phyloP scores from a whole-genome alignment of 2,329 filamentous ascomycete genomes.

The Curvularia sp. region DNA sequence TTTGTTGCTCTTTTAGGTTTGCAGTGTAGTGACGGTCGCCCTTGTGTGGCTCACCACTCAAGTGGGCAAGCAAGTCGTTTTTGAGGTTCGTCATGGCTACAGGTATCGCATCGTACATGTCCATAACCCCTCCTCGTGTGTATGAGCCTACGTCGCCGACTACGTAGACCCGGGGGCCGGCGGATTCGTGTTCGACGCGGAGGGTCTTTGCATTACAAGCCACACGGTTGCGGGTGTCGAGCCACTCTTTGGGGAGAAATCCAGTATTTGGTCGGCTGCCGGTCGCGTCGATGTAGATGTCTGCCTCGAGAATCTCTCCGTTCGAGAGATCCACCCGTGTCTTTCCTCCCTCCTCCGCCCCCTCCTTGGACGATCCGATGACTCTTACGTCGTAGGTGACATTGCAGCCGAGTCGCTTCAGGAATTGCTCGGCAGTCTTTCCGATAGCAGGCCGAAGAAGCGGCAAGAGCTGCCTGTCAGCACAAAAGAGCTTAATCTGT shows the following conservation, averaged over 20 bases:
- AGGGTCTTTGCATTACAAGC: conserved; percentile 57
- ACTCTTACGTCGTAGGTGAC: conserved; percentile 53
- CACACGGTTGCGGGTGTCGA: conserved; percentile 60
- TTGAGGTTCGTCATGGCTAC: conserved; percentile 57
- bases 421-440: conserved; percentile 56
- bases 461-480: conserved; percentile 55
- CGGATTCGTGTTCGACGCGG: conserved; percentile 54
- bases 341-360: conserved; percentile 51
- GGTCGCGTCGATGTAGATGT: conserved; percentile 63
- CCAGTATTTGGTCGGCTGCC: conserved; percentile 61
- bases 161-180: conserved; percentile 56
- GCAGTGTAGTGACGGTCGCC: conserved; percentile 45
- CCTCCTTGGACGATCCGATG: conserved; percentile 33
- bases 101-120: conserved; percentile 53
- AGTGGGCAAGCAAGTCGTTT: conserved; percentile 54
- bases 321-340: conserved; percentile 53
- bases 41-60: conserved; percentile 33
- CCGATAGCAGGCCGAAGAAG: conserved; percentile 54
- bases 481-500: conserved; percentile 56
- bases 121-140: conserved; percentile 55
- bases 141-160: conserved; percentile 59
- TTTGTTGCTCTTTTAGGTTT: conserved; percentile 46
- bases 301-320: conserved; percentile 58
- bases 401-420: conserved; percentile 58
- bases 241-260: conserved; percentile 60